Conservation (phyloP, 257 asterid genomes). For the Ligustrum vulgare region DNA sequence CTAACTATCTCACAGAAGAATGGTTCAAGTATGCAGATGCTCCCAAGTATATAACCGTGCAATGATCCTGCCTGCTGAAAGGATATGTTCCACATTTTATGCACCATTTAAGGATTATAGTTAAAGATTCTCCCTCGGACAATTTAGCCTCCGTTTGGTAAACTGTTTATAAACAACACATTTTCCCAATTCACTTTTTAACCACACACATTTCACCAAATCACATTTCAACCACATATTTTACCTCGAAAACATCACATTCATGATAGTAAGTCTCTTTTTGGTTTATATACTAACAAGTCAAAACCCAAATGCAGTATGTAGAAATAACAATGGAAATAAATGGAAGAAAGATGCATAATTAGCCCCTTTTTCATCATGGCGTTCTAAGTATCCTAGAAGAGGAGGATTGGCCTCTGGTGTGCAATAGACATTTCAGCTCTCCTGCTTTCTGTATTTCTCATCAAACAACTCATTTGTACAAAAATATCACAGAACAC, state of each 20-base stretch:
- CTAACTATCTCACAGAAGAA: background rate
- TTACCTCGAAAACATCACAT: too few relatives aligned
- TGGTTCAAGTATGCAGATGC: background rate
- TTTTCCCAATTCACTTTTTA: too few relatives aligned
- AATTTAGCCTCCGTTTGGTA: background rate
- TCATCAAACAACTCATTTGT: slow-evolving; percentile 14
- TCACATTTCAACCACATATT: too few relatives aligned
- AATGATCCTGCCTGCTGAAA: background rate
- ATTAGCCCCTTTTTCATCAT: background rate
- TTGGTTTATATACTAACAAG: background rate
- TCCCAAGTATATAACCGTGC: background rate
- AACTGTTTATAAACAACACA: too few relatives aligned
- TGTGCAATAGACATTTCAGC: slow-evolving; percentile 1
- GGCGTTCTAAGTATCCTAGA: background rate
- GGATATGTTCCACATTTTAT: background rate
- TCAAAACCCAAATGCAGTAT: background rate
- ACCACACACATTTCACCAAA: too few relatives aligned
- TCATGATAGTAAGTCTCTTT: too few relatives aligned
- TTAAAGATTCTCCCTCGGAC: background rate
- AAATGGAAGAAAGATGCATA: background rate
- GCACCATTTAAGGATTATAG: slow-evolving; percentile 9
- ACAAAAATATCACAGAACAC: slow-evolving; percentile 7
- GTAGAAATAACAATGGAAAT: slow-evolving; percentile 16
- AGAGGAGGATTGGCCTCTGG: background rate
- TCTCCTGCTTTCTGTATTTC: slow-evolving; percentile 1